Percentiles rank a stretch among this genome's conserved stretches.
These are phyloP conservation scores for Camellia japonica DNA, from an alignment of 148 eudicot genomes.

Conservation along the genomic window DNA sequence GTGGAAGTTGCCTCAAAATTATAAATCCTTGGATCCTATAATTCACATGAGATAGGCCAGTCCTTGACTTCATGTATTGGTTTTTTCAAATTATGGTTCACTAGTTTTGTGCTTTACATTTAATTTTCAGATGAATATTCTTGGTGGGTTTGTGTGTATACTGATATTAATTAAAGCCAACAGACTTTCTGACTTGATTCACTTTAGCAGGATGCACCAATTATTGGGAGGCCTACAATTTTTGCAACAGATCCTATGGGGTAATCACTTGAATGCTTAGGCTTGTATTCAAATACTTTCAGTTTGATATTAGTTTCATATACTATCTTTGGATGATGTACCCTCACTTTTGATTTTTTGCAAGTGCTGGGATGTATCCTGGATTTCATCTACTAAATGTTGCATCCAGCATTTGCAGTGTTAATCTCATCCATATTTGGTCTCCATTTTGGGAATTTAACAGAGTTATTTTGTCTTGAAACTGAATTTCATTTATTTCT, in stretches of 20 bases:
- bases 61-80: background rate
- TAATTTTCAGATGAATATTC: background rate
- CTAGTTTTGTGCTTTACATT: background rate
- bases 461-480: background rate
- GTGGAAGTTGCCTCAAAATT: background rate
- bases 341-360: background rate
- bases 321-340: background rate
- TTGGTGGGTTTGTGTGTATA: background rate
- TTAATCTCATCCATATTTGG: conserved; percentile 17
- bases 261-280: conserved; percentile 26
- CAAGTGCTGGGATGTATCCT: background rate
- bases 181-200: conserved; percentile 17
- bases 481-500: background rate
- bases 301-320: background rate
- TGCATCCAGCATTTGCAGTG: conserved; percentile 18
- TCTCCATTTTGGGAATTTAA: background rate
- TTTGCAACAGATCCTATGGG: conserved; percentile 34
- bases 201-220: conserved; percentile 62
- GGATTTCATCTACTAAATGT: background rate
- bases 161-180: background rate
- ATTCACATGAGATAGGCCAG: background rate
- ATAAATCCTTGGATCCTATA: background rate
- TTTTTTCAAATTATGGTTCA: background rate
- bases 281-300: background rate
- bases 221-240: conserved; percentile 70